Percentiles rank a stretch among this genome's conserved stretches.
phyloP scores from a whole-genome alignment of 192 early-diverging fungal genomes.

The Podila minutissima region DNA sequence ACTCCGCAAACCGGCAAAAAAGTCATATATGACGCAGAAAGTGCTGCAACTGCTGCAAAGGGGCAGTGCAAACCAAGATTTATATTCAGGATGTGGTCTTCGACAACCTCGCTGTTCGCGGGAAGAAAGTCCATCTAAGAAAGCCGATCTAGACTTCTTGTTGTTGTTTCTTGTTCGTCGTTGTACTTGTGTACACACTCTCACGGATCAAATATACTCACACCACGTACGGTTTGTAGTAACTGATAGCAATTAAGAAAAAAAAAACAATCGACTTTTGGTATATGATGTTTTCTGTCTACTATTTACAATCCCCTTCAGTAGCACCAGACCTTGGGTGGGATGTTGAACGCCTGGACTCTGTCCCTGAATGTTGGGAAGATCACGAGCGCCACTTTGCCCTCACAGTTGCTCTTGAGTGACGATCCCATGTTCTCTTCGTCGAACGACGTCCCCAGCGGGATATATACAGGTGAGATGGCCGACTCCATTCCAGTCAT shows the following conservation, averaged over 20 bases:
- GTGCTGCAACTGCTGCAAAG: too few relatives aligned
- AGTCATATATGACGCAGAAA: too few relatives aligned
- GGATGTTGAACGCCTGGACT: conserved; percentile 5
- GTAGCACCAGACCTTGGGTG: conserved; percentile 44
- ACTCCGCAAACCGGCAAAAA: too few relatives aligned
- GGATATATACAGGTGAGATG: conserved; percentile 11
- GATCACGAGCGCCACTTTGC: conserved; percentile 35
- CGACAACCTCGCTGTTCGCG: too few relatives aligned
- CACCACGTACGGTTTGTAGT: not conserved
- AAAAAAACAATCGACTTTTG: not conserved
- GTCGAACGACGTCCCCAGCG: conserved; percentile 17
- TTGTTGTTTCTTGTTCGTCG: not conserved
- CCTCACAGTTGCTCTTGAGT: conserved; percentile 29
- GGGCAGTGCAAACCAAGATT: too few relatives aligned
- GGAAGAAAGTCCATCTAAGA: too few relatives aligned
- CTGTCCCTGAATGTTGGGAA: conserved; percentile 38
- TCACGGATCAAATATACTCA: not conserved
- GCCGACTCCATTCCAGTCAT: conserved; percentile 25
- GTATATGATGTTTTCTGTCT: not conserved
- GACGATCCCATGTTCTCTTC: conserved; percentile 32
- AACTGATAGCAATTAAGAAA: not conserved
- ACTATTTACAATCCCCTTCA: not conserved
- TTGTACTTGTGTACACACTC: too few relatives aligned
- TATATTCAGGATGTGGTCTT: too few relatives aligned
- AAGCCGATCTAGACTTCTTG: not conserved